Evolutionary conservation across 352 stramenopile species (phyloP).

Genomic region (Phytopythium oedochilum): DNA sequence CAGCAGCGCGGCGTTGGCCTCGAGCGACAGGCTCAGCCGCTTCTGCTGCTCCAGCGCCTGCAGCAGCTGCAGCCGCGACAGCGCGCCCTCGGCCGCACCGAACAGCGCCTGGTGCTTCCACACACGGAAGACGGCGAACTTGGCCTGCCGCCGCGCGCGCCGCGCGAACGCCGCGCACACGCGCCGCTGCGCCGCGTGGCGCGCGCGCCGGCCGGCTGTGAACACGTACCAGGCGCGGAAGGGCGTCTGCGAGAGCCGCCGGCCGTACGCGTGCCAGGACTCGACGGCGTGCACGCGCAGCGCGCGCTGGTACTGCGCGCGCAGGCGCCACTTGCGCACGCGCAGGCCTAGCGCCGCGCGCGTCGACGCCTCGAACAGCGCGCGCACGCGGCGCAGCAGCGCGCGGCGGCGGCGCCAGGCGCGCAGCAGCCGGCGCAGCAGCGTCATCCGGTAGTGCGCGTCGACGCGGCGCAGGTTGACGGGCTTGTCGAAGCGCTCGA

Average conservation of each 20-base stretch:
- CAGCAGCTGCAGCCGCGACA: constrained; percentile 61
- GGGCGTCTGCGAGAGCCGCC: constrained; percentile 64
- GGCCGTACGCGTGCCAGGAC: constrained; percentile 54
- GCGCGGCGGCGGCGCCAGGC: constrained; percentile 47
- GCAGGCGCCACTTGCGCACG: constrained; percentile 43
- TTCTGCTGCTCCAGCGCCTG: constrained; percentile 76
- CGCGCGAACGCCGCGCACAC: constrained; percentile 71
- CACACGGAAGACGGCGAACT: constrained; percentile 78
- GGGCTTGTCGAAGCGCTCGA: constrained; percentile 62
- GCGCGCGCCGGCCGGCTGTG: constrained; percentile 25
- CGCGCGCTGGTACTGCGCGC: constrained; percentile 48
- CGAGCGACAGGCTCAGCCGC: constrained; percentile 57
- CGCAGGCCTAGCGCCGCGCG: constrained; percentile 32
- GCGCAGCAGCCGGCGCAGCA: constrained; percentile 46
- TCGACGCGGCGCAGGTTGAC: constrained; percentile 74
- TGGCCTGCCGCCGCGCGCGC: constrained; percentile 47
- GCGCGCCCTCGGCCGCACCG: constrained; percentile 58
- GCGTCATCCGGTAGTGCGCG: constrained; percentile 44
- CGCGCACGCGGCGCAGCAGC: constrained; percentile 50
- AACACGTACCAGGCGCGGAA: constrained; percentile 69
- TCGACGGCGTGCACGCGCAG: constrained; percentile 46
- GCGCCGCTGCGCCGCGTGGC: constrained; percentile 44
- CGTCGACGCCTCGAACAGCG: constrained; percentile 60
- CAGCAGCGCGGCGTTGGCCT: constrained; percentile 52
- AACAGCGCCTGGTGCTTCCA: constrained; percentile 81